Conservation (phyloP, 768 basidiomycete genomes). For the Udeniomyces megalosporus region DNA sequence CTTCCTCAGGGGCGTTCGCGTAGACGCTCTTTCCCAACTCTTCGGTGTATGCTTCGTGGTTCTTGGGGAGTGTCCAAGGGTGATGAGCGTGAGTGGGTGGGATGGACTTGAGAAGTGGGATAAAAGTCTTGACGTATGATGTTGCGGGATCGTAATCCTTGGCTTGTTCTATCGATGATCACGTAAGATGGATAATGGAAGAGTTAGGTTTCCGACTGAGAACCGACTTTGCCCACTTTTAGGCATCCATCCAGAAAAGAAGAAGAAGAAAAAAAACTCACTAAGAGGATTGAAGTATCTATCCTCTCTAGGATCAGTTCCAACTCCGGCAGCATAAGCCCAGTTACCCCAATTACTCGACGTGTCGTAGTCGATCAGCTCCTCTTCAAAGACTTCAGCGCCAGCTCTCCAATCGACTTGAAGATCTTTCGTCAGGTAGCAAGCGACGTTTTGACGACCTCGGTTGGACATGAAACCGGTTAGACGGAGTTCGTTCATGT, state of each 20-base stretch:
- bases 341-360: constrained; percentile 29
- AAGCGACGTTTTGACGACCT: constrained; percentile 35
- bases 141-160: constrained; percentile 25
- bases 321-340: constrained; percentile 26
- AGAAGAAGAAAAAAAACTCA: not conserved
- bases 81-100: constrained; percentile 23
- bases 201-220: not conserved
- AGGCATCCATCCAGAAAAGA: not conserved
- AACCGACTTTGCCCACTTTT: not conserved
- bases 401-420: constrained; percentile 33
- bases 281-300: constrained; percentile 30
- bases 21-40: not conserved
- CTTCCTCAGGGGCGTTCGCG: constrained; percentile 1
- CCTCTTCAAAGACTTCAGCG: constrained; percentile 35
- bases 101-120: constrained; percentile 24
- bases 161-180: constrained; percentile 20
- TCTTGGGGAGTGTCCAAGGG: constrained; percentile 23
- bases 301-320: constrained; percentile 27
- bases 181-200: not conserved
- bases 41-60: not conserved
- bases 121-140: constrained; percentile 25
- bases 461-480: constrained; percentile 35
- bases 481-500: constrained; percentile 29
- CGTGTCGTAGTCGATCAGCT: constrained; percentile 10
- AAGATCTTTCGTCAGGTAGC: constrained; percentile 33